Percentiles rank a stretch among this genome's conserved stretches.
Conservation (phyloP, 768 basidiomycete species). For the Naganishia antarctica region DNA sequence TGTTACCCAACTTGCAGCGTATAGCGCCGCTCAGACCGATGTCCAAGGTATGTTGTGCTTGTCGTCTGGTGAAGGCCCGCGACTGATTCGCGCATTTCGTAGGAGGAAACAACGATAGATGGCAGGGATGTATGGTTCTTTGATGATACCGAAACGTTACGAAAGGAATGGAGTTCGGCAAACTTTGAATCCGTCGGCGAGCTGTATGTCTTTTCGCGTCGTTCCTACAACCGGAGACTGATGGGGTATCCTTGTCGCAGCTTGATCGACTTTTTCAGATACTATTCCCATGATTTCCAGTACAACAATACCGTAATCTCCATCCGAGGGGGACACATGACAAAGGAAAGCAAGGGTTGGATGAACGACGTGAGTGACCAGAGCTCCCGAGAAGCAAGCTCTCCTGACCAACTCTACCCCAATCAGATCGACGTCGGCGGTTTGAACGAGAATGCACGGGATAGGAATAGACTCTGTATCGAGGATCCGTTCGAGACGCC, state of each 20-base stretch:
- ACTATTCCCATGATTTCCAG: conserved; percentile 85
- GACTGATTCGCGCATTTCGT: conserved; percentile 25
- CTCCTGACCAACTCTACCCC: too few relatives aligned
- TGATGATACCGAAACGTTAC: conserved; percentile 87
- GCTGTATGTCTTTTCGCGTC: conserved; percentile 57
- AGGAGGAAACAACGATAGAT: conserved; percentile 47
- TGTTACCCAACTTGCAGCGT: conserved; percentile 91
- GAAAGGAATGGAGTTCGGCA: conserved; percentile 88
- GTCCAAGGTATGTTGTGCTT: conserved; percentile 56
- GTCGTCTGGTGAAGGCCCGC: background rate
- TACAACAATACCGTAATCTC: conserved; percentile 89
- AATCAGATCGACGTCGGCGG: conserved; percentile 52
- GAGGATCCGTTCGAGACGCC: conserved; percentile 98
- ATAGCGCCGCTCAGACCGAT: conserved; percentile 87
- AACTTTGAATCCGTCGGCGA: conserved; percentile 90
- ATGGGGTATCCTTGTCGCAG: conserved; percentile 51
- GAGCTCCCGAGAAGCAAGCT: conserved; percentile 21
- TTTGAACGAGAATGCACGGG: conserved; percentile 56
- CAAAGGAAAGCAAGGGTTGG: conserved; percentile 93
- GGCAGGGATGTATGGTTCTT: conserved; percentile 88
- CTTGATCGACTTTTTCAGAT: conserved; percentile 95
- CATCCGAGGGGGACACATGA: conserved; percentile 78
- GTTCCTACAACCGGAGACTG: background rate
- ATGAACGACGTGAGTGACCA: conserved; percentile 82
- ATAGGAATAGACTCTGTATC: conserved; percentile 91